phyloP scores from a whole-genome alignment of 2,329 filamentous ascomycete species.

The Epicoccum nigrum region DNA sequence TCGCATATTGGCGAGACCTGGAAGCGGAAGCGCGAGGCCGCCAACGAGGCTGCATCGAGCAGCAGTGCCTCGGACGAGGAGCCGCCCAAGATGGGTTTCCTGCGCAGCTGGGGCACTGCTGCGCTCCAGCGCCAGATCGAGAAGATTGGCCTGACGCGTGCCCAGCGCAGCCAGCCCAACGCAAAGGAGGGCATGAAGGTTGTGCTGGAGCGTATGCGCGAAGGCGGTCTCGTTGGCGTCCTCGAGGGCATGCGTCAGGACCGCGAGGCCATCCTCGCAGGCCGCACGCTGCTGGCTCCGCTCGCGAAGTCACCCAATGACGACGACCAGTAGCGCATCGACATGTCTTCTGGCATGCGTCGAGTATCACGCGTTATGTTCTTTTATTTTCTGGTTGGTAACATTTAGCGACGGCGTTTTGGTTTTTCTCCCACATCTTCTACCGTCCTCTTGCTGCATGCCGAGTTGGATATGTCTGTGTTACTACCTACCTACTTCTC shows the following conservation, averaged over 20 bases:
- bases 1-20: slow-evolving; percentile 74
- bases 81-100: slow-evolving; percentile 60
- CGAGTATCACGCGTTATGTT: slow-evolving; percentile 6
- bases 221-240: slow-evolving; percentile 71
- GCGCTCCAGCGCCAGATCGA: slow-evolving; percentile 82
- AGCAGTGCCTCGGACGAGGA: slow-evolving; percentile 48
- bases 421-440: slow-evolving; percentile 23
- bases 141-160: slow-evolving; percentile 76
- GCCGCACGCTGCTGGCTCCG: slow-evolving; percentile 23
- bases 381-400: slow-evolving; percentile 20
- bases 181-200: slow-evolving; percentile 83
- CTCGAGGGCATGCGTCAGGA: slow-evolving; percentile 73
- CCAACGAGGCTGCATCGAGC: slow-evolving; percentile 43
- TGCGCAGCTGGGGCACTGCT: slow-evolving; percentile 69
- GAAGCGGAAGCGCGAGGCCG: slow-evolving; percentile 54
- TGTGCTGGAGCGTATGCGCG: slow-evolving; percentile 73
- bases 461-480: slow-evolving; percentile 21
- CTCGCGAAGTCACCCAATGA: slow-evolving; percentile 18
- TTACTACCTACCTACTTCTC: slow-evolving; percentile 21
- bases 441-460: slow-evolving; percentile 13
- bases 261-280: slow-evolving; percentile 51
- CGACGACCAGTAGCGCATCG: slow-evolving; percentile 19
- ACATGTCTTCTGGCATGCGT: neutral
- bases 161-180: slow-evolving; percentile 78
- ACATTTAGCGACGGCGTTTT: slow-evolving; percentile 41